Evolutionary conservation across 768 basidiomycete species (phyloP).

Genomic region (Lactifluus echinatus): DNA sequence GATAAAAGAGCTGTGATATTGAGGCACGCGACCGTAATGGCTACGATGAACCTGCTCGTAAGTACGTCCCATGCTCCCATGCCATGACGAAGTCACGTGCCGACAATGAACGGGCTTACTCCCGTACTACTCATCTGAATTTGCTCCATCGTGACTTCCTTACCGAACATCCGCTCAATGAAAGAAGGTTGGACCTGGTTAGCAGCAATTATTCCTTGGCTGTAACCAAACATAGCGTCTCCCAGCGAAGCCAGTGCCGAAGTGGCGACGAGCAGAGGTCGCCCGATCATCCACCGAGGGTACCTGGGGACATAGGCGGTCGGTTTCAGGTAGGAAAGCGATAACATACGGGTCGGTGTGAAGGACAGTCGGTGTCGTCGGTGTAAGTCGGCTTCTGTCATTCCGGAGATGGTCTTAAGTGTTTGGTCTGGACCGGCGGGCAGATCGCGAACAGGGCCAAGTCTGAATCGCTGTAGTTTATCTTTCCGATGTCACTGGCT

Average conservation of each 20-base stretch:
- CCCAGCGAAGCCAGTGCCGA: slow-evolving; percentile 47
- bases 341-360: neutral
- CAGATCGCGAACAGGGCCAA: no score
- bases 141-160: slow-evolving; percentile 35
- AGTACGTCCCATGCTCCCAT: neutral
- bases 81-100: slow-evolving; percentile 26
- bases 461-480: no score
- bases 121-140: slow-evolving; percentile 36
- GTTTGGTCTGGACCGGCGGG: no score
- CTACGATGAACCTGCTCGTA: slow-evolving; percentile 22
- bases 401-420: no score
- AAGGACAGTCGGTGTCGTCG: no score
- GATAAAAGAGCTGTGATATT: slow-evolving; percentile 45
- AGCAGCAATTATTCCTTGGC: slow-evolving; percentile 44
- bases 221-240: slow-evolving; percentile 50
- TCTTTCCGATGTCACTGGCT: no score
- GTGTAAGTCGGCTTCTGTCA: no score
- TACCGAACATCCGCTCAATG: slow-evolving; percentile 40
- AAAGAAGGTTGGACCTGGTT: slow-evolving; percentile 47
- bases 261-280: slow-evolving; percentile 40
- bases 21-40: slow-evolving; percentile 40
- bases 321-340: slow-evolving; percentile 27
- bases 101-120: slow-evolving; percentile 39
- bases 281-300: slow-evolving; percentile 45
- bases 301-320: slow-evolving; percentile 38